These are phyloP conservation scores for Boletus subcaerulescens DNA, from an alignment of 768 basidiomycete species.

Conservation along the genomic window DNA sequence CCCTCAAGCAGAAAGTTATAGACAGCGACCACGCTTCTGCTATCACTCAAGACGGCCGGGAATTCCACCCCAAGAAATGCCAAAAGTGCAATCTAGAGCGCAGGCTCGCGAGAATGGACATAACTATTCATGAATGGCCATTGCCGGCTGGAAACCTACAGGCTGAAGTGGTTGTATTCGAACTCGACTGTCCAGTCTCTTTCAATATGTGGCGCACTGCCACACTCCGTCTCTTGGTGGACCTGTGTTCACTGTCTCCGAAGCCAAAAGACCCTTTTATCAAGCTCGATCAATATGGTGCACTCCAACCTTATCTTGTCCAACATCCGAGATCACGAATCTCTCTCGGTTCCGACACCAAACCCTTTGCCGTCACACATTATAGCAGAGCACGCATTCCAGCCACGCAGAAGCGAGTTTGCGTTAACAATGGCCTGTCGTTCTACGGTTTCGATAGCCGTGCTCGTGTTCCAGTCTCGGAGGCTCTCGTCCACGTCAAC, in stretches of 20 bases:
- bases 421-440: slow-evolving; percentile 31
- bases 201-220: slow-evolving; percentile 44
- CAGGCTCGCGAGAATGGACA: slow-evolving; percentile 25
- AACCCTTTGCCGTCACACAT: slow-evolving; percentile 19
- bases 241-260: slow-evolving; percentile 28
- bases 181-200: slow-evolving; percentile 37
- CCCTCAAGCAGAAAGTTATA: slow-evolving; percentile 13
- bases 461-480: not conserved
- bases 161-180: slow-evolving; percentile 39
- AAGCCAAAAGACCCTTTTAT: slow-evolving; percentile 8
- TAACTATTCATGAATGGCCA: slow-evolving; percentile 47
- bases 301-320: slow-evolving; percentile 11
- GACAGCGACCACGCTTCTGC: not conserved
- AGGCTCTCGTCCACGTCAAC: not conserved
- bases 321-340: slow-evolving; percentile 19
- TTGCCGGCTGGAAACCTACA: slow-evolving; percentile 30
- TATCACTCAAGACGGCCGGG: slow-evolving; percentile 1
- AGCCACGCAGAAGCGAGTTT: not conserved
- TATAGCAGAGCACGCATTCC: slow-evolving; percentile 17
- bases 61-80: slow-evolving; percentile 17
- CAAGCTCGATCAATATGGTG: slow-evolving; percentile 12
- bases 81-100: slow-evolving; percentile 29
- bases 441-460: slow-evolving; percentile 31
- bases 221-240: slow-evolving; percentile 38
- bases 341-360: slow-evolving; percentile 23